phyloP scores from a whole-genome alignment of 1,284 basidiomycete genomes.

The Coniferiporia sulphurascens region DNA sequence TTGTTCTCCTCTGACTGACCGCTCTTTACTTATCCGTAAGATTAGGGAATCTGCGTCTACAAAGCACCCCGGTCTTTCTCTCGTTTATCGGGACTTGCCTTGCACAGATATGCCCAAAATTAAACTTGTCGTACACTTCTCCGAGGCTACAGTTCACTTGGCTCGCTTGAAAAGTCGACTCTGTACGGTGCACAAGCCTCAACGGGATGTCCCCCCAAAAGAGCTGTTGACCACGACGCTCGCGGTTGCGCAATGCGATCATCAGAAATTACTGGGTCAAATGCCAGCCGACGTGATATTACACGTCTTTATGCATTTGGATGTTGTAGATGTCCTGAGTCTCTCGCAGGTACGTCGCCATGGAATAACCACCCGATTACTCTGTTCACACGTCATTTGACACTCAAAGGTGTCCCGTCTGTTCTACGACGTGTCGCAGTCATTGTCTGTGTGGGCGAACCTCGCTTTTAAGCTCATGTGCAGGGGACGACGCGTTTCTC shows the following conservation, averaged over 20 bases:
- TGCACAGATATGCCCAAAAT: not conserved
- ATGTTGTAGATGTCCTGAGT: slow-evolving; percentile 12
- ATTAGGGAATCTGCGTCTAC: too few relatives aligned
- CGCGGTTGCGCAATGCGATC: not conserved
- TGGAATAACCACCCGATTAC: not conserved
- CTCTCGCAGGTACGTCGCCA: slow-evolving; percentile 8
- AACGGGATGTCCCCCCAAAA: not conserved
- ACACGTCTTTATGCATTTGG: slow-evolving; percentile 12
- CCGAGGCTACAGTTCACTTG: not conserved
- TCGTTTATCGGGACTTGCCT: not conserved
- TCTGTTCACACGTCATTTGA: not conserved
- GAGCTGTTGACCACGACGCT: not conserved
- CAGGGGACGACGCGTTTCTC: slow-evolving; percentile 13
- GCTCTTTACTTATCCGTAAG: not conserved
- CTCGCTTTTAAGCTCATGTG: slow-evolving; percentile 16
- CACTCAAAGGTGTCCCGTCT: slow-evolving; percentile 9
- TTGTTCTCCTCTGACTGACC: not conserved
- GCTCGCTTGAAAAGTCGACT: not conserved
- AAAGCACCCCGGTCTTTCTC: too few relatives aligned
- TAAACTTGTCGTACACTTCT: not conserved
- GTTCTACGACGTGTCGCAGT: slow-evolving; percentile 10
- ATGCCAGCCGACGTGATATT: slow-evolving; percentile 11
- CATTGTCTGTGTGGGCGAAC: slow-evolving; percentile 12
- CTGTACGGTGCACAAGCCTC: not conserved
- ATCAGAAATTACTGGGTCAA: not conserved